Base-by-base conservation (phyloP, 208 protist genomes). In the Phytomonas sp. region DNA sequence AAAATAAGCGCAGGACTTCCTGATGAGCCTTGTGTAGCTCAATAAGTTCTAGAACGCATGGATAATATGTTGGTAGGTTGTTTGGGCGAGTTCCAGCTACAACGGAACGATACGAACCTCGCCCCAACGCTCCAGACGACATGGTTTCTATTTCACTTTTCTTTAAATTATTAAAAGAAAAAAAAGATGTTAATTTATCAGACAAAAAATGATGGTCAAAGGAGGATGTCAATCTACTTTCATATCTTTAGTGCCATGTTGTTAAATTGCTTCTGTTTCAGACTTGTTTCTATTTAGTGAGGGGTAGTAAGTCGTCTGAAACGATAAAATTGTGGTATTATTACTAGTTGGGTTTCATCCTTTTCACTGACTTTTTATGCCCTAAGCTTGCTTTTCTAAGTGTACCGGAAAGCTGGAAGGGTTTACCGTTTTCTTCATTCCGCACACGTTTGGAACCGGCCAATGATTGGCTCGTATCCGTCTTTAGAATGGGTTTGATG, bases 321-420 rank as follows among this genome's bases (percentile, higher is more conserved):
- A 63, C 19, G 33, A 63, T 19, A 63, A 36, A 26, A 26, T 37
- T 26, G 36, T 49, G 16, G 4, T 29, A 26, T 30, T 0, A 66
- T 66, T 34, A 26, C 45, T 26, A 56, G 19, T 56, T 56, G 23
- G 45, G 23, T 26, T 6, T 26, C 45, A 19, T 56, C 74, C 92
- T 95, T 66, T 87, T 93, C 8, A 95, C 91, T 32, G 82, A 86
- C 69, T 93, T 93, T 69, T 95, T 95, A 71, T 89, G 80, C 12
- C 91, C 84, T 29, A 65, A 71, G 7, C 68, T 71, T 6, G 76
- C 61, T 42, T 93, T 95, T 26, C 75, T 77, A n/a, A 95, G 74
- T 0, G 82, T 89, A 16, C 88, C 91, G 37, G 86, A 79, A n/a
- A 89, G 63, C 4, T 81, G 71, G 16, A 80, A 67, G 4, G 81